Percentiles rank a stretch among this genome's conserved stretches.
These are phyloP conservation scores for Colletotrichum zoysiae DNA, from an alignment of 2,329 filamentous ascomycete genomes.

Conservation along the genomic window DNA sequence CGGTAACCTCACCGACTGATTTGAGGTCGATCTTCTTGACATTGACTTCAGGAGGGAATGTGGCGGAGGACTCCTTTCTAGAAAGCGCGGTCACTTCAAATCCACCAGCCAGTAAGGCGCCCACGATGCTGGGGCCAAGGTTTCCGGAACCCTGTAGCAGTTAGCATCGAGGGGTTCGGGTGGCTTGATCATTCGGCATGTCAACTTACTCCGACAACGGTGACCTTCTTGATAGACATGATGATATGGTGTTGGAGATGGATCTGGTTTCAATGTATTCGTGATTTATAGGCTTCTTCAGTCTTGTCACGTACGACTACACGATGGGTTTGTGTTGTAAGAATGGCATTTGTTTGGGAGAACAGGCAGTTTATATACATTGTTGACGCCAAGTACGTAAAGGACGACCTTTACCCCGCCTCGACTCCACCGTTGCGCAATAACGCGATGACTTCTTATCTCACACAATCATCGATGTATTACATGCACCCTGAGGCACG, in stretches of 20 bases:
- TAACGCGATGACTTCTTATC: conserved; percentile 27
- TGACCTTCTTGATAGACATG: conserved; percentile 51
- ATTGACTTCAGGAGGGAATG: conserved; percentile 52
- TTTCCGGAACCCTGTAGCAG: conserved; percentile 49
- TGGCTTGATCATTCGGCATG: not conserved
- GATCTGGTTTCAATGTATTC: not conserved
- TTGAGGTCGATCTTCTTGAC: conserved; percentile 62
- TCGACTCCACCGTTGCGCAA: conserved; percentile 27
- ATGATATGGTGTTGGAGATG: conserved; percentile 12
- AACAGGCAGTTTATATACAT: conserved; percentile 11
- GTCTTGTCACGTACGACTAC: too few relatives aligned
- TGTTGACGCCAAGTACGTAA: not conserved
- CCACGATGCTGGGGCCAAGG: conserved; percentile 49
- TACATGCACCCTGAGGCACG: not conserved
- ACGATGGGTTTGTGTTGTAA: not conserved
- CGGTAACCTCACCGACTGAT: conserved; percentile 56
- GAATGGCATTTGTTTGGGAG: not conserved
- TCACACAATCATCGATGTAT: conserved; percentile 16
- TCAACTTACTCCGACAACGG: conserved; percentile 52
- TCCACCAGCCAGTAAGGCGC: conserved; percentile 49
- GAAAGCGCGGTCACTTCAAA: conserved; percentile 66
- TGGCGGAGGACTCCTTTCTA: conserved; percentile 56
- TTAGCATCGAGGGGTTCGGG: not conserved
- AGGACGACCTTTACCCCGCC: conserved; percentile 8
- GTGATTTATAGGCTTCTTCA: not conserved